phyloP scores from a whole-genome alignment of 2,329 filamentous ascomycete genomes.

The Madurella mycetomatis region DNA sequence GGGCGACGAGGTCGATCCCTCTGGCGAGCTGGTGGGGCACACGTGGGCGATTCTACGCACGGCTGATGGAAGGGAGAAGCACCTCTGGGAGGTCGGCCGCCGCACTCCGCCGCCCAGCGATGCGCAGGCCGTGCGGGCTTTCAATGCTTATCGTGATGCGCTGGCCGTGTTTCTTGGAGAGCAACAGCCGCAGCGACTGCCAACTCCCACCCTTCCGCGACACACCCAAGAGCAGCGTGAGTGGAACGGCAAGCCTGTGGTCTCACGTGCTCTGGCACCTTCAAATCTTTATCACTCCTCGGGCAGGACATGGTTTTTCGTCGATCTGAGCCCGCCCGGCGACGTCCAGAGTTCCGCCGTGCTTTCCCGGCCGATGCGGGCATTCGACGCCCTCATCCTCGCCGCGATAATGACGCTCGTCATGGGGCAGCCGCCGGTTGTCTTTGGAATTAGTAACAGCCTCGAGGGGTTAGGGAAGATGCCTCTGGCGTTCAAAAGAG shows the following conservation, averaged over 20 bases:
- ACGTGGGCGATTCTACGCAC: neutral
- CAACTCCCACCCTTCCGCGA: neutral
- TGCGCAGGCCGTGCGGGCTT: neutral
- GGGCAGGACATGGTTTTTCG: neutral
- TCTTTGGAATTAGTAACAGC: neutral
- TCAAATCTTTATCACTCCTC: neutral
- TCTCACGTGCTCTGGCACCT: neutral
- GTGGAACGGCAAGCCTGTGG: neutral
- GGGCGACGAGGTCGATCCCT: neutral
- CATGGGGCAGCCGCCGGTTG: neutral
- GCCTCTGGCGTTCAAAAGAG: neutral
- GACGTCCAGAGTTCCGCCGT: neutral
- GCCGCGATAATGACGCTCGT: neutral
- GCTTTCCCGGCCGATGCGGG: neutral
- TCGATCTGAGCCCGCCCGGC: neutral
- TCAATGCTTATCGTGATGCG: neutral
- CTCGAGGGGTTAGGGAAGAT: neutral
- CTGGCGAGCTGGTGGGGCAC: neutral
- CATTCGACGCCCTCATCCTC: neutral
- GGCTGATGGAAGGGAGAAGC: neutral
- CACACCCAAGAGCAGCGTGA: neutral
- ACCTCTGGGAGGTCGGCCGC: neutral
- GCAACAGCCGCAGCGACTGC: neutral
- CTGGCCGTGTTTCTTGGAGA: neutral
- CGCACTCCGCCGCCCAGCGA: neutral